These are phyloP conservation scores for Pisolithus orientalis DNA, from an alignment of 768 basidiomycete species.

Conservation along the genomic window DNA sequence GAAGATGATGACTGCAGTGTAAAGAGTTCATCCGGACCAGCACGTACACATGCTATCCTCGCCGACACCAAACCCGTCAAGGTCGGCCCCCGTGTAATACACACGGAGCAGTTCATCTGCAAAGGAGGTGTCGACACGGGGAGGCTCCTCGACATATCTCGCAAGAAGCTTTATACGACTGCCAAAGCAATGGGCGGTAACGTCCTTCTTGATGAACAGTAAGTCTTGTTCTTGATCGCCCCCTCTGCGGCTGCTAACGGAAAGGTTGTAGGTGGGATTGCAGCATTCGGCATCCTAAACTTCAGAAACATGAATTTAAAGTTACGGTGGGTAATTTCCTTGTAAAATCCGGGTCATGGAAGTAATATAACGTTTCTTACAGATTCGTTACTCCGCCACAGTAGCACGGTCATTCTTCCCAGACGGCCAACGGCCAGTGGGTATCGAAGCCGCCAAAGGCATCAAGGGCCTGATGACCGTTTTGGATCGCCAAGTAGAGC, in stretches of 20 bases:
- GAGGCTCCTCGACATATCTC: slow-evolving; percentile 29
- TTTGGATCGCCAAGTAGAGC: slow-evolving; percentile 25
- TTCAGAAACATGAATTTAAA: slow-evolving; percentile 28
- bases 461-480: slow-evolving; percentile 33
- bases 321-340: slow-evolving; percentile 23
- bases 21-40: slow-evolving; percentile 30
- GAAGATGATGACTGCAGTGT: slow-evolving; percentile 17
- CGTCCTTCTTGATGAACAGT: slow-evolving; percentile 32
- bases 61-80: slow-evolving; percentile 17
- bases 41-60: slow-evolving; percentile 21
- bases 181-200: slow-evolving; percentile 32
- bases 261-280: slow-evolving; percentile 30
- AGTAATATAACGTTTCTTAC: slow-evolving; percentile 7
- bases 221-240: slow-evolving; percentile 14
- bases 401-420: slow-evolving; percentile 30
- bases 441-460: slow-evolving; percentile 30
- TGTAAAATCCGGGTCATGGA: slow-evolving; percentile 5
- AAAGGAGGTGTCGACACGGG: slow-evolving; percentile 31
- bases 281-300: slow-evolving; percentile 25
- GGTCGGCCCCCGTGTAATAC: slow-evolving; percentile 29
- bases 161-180: slow-evolving; percentile 26
- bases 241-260: slow-evolving; percentile 10
- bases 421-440: slow-evolving; percentile 33
- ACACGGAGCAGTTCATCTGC: slow-evolving; percentile 30
- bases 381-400: slow-evolving; percentile 31